These are phyloP conservation scores for Miscanthus lutarioriparius DNA, from an alignment of 176 grass and related monocot genomes.

Conservation along the genomic window DNA sequence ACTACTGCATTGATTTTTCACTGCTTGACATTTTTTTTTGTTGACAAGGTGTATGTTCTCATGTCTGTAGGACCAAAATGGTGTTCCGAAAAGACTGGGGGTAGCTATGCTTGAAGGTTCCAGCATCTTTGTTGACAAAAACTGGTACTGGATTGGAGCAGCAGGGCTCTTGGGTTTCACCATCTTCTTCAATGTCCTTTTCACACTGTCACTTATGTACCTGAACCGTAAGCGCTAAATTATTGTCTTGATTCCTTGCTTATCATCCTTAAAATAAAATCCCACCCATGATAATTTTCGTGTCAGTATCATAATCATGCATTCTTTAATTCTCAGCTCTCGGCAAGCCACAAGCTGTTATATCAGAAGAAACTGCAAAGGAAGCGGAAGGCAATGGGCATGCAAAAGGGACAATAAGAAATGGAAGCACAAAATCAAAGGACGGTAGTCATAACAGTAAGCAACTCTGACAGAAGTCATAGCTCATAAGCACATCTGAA, in stretches of 20 bases:
- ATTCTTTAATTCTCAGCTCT: constrained; percentile 56
- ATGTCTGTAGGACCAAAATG: constrained; percentile 53
- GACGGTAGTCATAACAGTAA: constrained; percentile 56
- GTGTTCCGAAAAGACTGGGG: constrained; percentile 59
- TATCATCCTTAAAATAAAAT: neutral
- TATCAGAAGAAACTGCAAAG: constrained; percentile 93
- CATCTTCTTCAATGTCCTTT: constrained; percentile 97
- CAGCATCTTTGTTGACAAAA: constrained; percentile 67
- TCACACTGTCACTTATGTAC: constrained; percentile 81
- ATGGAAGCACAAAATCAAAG: constrained; percentile 51
- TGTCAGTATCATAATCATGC: constrained; percentile 21
- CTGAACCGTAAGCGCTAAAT: constrained; percentile 76
- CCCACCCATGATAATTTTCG: neutral
- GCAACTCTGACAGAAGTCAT: constrained; percentile 10
- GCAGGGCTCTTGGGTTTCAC: constrained; percentile 78
- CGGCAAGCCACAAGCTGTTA: constrained; percentile 88
- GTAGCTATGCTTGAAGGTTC: constrained; percentile 63
- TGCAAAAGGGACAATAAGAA: constrained; percentile 39
- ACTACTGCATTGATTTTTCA: neutral
- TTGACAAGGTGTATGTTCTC: constrained; percentile 20
- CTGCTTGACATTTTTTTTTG: neutral
- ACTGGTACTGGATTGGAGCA: constrained; percentile 98
- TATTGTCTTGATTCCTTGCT: neutral
- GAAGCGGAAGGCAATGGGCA: constrained; percentile 60
- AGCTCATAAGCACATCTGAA: neutral